phyloP scores from a whole-genome alignment of 306 rosid species.

The Sesbania bispinosa region DNA sequence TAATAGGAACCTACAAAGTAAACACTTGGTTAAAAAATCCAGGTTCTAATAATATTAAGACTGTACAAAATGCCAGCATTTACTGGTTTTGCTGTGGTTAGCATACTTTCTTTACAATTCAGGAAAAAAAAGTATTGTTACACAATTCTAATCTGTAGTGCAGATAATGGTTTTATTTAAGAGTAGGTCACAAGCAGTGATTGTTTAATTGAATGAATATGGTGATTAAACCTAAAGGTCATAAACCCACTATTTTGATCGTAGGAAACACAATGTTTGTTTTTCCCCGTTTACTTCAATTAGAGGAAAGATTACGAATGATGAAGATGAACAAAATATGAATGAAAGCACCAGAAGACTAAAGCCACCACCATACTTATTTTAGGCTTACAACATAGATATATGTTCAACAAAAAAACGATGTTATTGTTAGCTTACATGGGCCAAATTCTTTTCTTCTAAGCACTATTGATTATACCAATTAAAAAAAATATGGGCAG shows the following conservation, averaged over 20 bases:
- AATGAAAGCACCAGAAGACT: neutral
- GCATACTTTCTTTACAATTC: neutral
- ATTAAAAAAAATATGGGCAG: neutral
- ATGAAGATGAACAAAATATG: neutral
- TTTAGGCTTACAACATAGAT: neutral
- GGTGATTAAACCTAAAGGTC: neutral
- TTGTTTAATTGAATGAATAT: neutral
- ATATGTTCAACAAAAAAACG: neutral
- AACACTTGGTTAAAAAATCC: constrained; percentile 20
- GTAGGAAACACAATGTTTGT: neutral
- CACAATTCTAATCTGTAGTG: neutral
- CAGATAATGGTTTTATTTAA: constrained; percentile 11
- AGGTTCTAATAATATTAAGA: neutral
- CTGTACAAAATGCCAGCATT: neutral
- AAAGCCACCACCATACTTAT: neutral
- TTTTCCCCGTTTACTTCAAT: neutral
- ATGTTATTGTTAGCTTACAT: neutral
- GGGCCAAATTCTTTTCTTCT: neutral
- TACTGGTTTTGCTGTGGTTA: neutral
- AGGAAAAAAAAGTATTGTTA: neutral
- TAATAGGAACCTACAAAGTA: constrained; percentile 64
- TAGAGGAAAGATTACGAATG: neutral
- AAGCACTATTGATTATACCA: neutral
- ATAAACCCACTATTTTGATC: neutral
- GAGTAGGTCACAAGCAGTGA: neutral